Evolutionary conservation across 2,329 filamentous ascomycete species (phyloP).

Genomic region (Chrysoporthe puriensis): DNA sequence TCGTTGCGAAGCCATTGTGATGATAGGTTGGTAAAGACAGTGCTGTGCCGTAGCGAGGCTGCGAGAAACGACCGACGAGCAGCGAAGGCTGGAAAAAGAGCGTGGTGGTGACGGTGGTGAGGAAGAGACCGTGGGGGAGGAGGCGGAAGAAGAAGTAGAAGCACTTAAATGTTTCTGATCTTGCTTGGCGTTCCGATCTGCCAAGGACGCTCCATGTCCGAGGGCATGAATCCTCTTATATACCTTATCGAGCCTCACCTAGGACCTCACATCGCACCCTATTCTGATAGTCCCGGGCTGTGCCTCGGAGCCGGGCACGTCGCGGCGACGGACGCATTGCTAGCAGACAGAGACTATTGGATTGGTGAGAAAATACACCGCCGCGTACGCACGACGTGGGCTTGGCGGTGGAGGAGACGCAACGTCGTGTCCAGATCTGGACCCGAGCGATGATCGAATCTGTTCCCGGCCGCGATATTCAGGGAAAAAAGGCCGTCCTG

Average conservation of each 20-base stretch:
- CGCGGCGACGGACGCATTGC: too few relatives aligned
- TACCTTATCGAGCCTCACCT: neutral
- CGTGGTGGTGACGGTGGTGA: neutral
- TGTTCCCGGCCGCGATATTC: too few relatives aligned
- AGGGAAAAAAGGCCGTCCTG: too few relatives aligned
- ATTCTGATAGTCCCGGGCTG: neutral
- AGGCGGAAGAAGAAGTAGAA: neutral
- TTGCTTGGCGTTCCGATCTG: neutral
- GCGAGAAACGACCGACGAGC: neutral
- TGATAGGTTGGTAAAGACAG: neutral
- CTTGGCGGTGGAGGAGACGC: neutral
- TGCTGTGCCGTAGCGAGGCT: too few relatives aligned
- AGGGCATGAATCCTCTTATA: neutral
- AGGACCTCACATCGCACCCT: too few relatives aligned
- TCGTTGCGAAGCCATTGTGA: neutral
- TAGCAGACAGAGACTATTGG: neutral
- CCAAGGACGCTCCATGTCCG: neutral
- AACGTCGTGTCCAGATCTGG: neutral
- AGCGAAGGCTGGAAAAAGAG: neutral
- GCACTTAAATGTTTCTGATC: neutral
- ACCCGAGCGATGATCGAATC: neutral
- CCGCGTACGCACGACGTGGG: slow-evolving; percentile 3
- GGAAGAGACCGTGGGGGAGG: neutral
- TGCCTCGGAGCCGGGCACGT: neutral
- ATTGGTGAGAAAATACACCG: neutral